Evolutionary conservation across 345 rosid species (phyloP).

Genomic region (Heritiera fomes): DNA sequence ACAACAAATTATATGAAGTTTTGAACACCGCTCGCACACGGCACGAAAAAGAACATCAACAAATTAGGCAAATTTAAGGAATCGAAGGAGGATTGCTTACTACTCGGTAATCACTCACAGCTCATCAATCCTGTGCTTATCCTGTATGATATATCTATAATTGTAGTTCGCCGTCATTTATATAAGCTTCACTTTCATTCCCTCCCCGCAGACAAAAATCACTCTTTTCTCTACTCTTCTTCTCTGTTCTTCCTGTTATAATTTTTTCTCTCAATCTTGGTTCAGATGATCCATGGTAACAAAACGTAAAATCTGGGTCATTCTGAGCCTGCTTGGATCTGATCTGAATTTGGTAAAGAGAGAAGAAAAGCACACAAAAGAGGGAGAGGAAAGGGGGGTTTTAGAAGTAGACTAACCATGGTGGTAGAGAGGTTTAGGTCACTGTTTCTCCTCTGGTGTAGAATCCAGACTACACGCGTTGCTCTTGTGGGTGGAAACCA

Average conservation of each 20-base stretch:
- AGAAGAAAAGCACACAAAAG: background rate
- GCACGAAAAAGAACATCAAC: too few relatives aligned
- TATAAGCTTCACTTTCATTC: background rate
- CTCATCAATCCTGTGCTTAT: too few relatives aligned
- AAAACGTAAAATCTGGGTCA: background rate
- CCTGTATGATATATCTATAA: background rate
- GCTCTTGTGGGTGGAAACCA: slow-evolving; percentile 69
- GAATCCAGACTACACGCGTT: slow-evolving; percentile 38
- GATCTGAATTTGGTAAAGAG: slow-evolving; percentile 22
- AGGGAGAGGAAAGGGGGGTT: background rate
- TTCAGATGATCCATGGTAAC: background rate
- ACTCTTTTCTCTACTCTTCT: background rate
- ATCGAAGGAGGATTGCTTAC: too few relatives aligned
- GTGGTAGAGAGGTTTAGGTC: slow-evolving; percentile 41
- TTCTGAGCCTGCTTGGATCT: background rate
- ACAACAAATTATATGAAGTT: too few relatives aligned
- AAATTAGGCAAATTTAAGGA: too few relatives aligned
- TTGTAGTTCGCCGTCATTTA: background rate
- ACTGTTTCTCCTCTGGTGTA: slow-evolving; percentile 44
- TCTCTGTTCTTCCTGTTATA: background rate
- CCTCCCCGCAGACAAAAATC: background rate
- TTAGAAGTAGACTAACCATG: slow-evolving; percentile 24
- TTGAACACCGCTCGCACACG: too few relatives aligned
- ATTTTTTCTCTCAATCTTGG: background rate
- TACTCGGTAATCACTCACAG: too few relatives aligned